Percentiles rank a stretch among this genome's conserved stretches.
Conservation (phyloP, 2,329 filamentous ascomycete species). For the Fusarium subglutinans region DNA sequence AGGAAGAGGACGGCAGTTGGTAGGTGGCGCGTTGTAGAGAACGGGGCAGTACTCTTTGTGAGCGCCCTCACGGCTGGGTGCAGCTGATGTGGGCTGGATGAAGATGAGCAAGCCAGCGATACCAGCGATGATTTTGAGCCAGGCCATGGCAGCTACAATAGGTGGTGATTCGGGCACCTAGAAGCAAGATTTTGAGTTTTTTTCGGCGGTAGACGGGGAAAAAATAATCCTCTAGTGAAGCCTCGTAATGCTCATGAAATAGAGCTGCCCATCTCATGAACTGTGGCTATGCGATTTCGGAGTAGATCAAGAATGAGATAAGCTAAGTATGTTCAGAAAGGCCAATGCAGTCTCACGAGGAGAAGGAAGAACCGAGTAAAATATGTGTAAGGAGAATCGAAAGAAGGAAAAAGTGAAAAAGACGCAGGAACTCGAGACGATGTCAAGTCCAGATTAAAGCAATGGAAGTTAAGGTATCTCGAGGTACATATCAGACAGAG, state of each 20-base stretch:
- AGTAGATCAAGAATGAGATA: slow-evolving; percentile 14
- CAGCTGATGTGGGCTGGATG: slow-evolving; percentile 15
- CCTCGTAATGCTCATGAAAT: slow-evolving; percentile 25
- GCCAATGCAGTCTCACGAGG: background rate
- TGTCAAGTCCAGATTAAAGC: background rate
- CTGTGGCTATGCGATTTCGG: slow-evolving; percentile 26
- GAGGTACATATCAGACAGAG: slow-evolving; percentile 15
- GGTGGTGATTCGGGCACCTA: too few relatives aligned
- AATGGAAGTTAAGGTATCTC: slow-evolving; percentile 18
- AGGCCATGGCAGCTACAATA: slow-evolving; percentile 16
- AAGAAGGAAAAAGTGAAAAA: background rate
- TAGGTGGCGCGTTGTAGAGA: slow-evolving; percentile 29
- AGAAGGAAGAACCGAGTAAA: background rate
- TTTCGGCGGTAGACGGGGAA: background rate
- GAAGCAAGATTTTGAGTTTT: background rate
- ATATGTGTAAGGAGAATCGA: background rate
- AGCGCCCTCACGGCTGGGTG: slow-evolving; percentile 12
- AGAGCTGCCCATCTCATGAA: slow-evolving; percentile 25
- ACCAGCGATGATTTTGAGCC: slow-evolving; percentile 19
- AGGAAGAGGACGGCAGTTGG: slow-evolving; percentile 30
- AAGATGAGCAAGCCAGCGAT: slow-evolving; percentile 11
- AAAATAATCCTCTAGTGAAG: background rate
- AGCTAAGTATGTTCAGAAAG: background rate
- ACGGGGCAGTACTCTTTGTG: slow-evolving; percentile 36
- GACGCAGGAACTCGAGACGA: background rate